Conservation (phyloP, 2,329 filamentous ascomycete genomes). For the Ophidiomyces ophidiicola region DNA sequence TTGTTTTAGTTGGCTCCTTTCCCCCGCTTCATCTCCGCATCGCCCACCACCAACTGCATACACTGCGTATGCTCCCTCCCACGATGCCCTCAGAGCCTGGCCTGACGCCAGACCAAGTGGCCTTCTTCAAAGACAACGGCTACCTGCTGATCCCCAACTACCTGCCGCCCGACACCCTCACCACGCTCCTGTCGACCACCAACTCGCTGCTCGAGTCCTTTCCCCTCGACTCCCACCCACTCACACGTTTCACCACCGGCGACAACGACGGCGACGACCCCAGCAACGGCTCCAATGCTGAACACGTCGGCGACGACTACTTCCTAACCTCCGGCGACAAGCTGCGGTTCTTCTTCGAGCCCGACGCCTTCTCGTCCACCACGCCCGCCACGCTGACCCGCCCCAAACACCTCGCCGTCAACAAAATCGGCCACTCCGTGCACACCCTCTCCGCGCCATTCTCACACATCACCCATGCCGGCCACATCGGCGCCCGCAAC, state of each 20-base stretch:
- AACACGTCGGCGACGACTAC: slow-evolving; percentile 85
- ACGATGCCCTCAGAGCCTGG: slow-evolving; percentile 6
- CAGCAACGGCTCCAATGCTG: slow-evolving; percentile 21
- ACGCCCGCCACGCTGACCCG: slow-evolving; percentile 57
- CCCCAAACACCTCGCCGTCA: slow-evolving; percentile 74
- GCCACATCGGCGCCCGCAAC: slow-evolving; percentile 33
- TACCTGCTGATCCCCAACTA: slow-evolving; percentile 79
- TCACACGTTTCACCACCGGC: slow-evolving; percentile 89
- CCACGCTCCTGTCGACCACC: slow-evolving; percentile 61
- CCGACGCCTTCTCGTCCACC: slow-evolving; percentile 58
- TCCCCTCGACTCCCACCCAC: slow-evolving; percentile 68
- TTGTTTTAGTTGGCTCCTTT: too few species aligned
- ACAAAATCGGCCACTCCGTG: slow-evolving; percentile 74
- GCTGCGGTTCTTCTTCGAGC: slow-evolving; percentile 93
- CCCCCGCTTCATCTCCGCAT: too few species aligned
- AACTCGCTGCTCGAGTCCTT: slow-evolving; percentile 61
- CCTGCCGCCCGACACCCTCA: slow-evolving; percentile 53
- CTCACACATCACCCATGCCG: slow-evolving; percentile 42
- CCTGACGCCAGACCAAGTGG: slow-evolving; percentile 59
- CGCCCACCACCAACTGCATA: too few species aligned
- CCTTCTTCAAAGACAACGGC: slow-evolving; percentile 66
- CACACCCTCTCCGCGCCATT: slow-evolving; percentile 59
- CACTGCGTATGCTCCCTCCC: too few species aligned
- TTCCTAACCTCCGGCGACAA: slow-evolving; percentile 85
- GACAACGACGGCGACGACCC: slow-evolving; percentile 45